Base-by-base conservation (phyloP, 768 basidiomycete genomes). In the Candolleomyces aberdarensis region DNA sequence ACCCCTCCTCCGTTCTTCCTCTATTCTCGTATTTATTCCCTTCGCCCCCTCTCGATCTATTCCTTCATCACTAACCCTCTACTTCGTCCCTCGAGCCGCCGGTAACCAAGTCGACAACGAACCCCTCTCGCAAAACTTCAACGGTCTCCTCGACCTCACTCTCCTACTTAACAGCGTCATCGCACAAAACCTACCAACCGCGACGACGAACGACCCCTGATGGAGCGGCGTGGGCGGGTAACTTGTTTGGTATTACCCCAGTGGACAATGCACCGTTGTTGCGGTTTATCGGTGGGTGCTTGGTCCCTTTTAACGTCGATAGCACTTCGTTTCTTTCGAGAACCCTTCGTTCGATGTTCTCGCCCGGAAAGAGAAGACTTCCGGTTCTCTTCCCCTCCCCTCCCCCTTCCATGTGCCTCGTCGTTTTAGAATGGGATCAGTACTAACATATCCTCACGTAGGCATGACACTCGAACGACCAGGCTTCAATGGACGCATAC, bases 111-210 rank as follows among this genome's bases (percentile, higher is more conserved):
- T 92, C 52, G 47, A 71, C 1, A 66, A 75, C 41, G 92, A 93
- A 70, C 83, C 83, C 0, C 80, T 93, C 7, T 72, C 80, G 0
- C 66, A 77, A 9, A 64, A 75, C 13, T 93, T 88, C 69, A 77
- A 74, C 61, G 91, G 91, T 29, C 80, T 92, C 56, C 79, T 92
- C 5, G 91, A 91, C 17, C 84, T 93, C 51, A 88, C 89, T 1
- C 84, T 92, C 31, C 88, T 91, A 22, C 72, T 76, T 49, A 85
- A 91, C 73, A 89, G 86, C 17, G 64, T 86, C 62, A 92, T 93
- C 56, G 79, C 86, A 4, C 55, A 70, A 0, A 7, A 46, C 1
- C 76, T 93, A 22, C 76, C 82, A 0, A 78, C 88, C 0, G 75
- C 75, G n/a, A 78, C 75, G 9, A 74, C 69, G 50, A 78, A 85